Conservation (phyloP, 176 grass and related monocot species). For the Cenchrus fungigraminus region DNA sequence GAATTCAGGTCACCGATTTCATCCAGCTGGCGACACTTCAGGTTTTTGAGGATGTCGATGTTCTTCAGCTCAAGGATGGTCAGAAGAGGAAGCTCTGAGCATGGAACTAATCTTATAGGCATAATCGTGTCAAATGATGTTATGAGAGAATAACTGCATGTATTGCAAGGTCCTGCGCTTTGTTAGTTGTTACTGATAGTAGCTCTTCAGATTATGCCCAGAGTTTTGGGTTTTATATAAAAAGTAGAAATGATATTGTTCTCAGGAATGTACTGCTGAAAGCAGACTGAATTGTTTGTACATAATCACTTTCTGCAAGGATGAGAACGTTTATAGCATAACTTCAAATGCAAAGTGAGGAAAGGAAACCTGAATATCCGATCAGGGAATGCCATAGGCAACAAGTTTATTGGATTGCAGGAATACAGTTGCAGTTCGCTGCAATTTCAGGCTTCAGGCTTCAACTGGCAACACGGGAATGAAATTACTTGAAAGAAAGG, state of each 20-base stretch:
- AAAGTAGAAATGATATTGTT: not conserved
- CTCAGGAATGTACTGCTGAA: not conserved
- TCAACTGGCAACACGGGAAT: not conserved
- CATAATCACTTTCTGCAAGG: conserved; percentile 14
- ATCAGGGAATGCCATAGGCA: not conserved
- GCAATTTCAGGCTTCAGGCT: conserved; percentile 23
- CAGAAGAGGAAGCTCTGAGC: conserved; percentile 44
- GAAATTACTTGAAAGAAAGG: not conserved
- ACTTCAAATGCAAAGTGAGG: not conserved
- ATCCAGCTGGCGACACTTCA: conserved; percentile 56
- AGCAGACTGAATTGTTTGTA: not conserved
- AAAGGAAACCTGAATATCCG: not conserved
- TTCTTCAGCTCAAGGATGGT: conserved; percentile 44
- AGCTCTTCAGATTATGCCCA: not conserved
- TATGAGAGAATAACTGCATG: conserved; percentile 21
- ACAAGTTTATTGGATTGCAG: too few species aligned
- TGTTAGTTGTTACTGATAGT: not conserved
- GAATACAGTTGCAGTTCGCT: too few species aligned
- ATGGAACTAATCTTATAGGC: conserved; percentile 24
- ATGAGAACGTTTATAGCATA: not conserved
- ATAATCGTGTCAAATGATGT: conserved; percentile 10
- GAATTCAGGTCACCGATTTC: conserved; percentile 54
- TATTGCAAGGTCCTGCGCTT: not conserved
- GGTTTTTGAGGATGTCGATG: conserved; percentile 50
- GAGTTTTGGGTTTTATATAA: not conserved